Evolutionary conservation across 2,329 filamentous ascomycete species (phyloP).

Genomic region (Calonectria pseudoreteaudii): DNA sequence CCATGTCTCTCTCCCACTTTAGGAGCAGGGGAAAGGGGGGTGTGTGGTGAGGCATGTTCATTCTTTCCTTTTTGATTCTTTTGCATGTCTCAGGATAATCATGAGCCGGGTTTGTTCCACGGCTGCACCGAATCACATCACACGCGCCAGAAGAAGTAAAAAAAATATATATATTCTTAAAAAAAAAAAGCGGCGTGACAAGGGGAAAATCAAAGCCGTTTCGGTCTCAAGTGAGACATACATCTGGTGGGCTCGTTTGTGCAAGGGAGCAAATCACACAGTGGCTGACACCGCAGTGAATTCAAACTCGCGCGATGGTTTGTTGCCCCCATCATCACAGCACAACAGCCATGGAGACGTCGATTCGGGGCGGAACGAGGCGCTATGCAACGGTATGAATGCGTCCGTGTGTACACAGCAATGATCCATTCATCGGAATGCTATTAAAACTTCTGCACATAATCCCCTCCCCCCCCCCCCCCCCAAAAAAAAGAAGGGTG

Average conservation of each 20-base stretch:
- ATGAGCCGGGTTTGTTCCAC: constrained; percentile 21
- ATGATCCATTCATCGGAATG: not conserved
- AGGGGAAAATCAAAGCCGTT: not conserved
- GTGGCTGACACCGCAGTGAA: constrained; percentile 16
- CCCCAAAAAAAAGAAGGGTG: not conserved
- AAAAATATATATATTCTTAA: not conserved
- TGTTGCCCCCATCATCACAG: not conserved
- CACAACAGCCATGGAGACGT: not conserved
- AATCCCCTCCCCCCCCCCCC: too few species aligned
- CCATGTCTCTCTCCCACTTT: constrained; percentile 16
- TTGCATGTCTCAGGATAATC: constrained; percentile 24
- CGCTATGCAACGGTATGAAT: not conserved
- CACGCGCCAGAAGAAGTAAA: not conserved
- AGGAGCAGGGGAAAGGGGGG: not conserved
- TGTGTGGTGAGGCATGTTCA: not conserved
- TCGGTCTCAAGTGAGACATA: constrained; percentile 18
- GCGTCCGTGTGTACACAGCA: not conserved
- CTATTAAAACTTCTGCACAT: not conserved
- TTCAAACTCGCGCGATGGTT: constrained; percentile 9
- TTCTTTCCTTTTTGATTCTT: constrained; percentile 10
- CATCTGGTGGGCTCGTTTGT: constrained; percentile 6
- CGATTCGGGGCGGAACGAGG: not conserved
- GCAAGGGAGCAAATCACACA: constrained; percentile 18
- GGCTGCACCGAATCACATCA: constrained; percentile 4
- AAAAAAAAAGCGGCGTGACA: constrained; percentile 1